Percentiles rank a stretch among this genome's conserved stretches.
These are phyloP conservation scores for Pseudomicrostroma phylloplanum DNA, from an alignment of 1,284 basidiomycete species.

Conservation along the genomic window DNA sequence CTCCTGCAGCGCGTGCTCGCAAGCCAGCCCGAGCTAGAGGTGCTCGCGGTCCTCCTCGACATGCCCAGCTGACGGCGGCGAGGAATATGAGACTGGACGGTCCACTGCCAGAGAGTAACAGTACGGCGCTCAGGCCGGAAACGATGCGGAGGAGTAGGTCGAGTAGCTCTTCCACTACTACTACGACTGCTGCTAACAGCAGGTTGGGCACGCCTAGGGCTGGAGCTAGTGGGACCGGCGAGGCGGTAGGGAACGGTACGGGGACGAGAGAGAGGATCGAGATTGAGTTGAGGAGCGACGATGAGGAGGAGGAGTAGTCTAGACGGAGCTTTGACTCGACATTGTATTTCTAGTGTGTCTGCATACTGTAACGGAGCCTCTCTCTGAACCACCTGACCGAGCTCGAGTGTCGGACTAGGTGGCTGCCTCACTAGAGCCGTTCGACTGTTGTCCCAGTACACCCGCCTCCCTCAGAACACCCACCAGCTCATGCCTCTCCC, in stretches of 20 bases:
- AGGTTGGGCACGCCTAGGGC: not conserved
- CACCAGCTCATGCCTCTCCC: slow-evolving; percentile 70
- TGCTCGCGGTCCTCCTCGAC: not conserved
- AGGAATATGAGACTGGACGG: slow-evolving; percentile 1
- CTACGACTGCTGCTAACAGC: not conserved
- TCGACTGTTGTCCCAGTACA: too few relatives aligned
- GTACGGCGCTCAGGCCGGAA: not conserved
- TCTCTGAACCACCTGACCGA: too few relatives aligned
- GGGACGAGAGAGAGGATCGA: not conserved
- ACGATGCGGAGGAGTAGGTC: not conserved
- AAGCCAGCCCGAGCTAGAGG: not conserved
- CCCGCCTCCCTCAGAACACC: slow-evolving; percentile 49
- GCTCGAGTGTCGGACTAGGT: too few relatives aligned
- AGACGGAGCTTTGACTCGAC: too few relatives aligned
- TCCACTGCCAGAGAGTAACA: not conserved
- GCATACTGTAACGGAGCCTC: too few relatives aligned
- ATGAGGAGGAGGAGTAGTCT: slow-evolving; percentile 3
- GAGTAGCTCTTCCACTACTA: not conserved
- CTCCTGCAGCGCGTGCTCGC: not conserved
- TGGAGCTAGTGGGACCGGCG: not conserved
- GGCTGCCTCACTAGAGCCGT: too few relatives aligned
- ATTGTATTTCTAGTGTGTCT: too few relatives aligned
- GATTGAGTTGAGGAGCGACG: slow-evolving; percentile 6
- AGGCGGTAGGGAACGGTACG: not conserved
- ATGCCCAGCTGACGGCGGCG: not conserved